Evolutionary conservation across 768 basidiomycete species (phyloP).

Genomic region (Cyclocybe cylindracea): DNA sequence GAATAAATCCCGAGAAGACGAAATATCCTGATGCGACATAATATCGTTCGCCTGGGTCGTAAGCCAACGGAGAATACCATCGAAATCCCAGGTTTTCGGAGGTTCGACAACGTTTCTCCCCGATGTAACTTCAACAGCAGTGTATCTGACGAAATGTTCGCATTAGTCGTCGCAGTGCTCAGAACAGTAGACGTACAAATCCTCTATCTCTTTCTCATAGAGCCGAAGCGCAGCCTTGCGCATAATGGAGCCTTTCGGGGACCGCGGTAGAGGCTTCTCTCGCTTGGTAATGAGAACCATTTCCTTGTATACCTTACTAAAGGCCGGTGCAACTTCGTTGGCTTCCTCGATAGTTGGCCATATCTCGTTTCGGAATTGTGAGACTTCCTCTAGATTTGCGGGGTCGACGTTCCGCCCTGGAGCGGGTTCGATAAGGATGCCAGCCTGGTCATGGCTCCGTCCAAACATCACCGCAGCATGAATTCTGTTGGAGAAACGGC

Average conservation of each 20-base stretch:
- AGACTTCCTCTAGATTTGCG: conserved; percentile 23
- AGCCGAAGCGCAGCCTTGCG: conserved; percentile 37
- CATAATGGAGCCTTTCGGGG: conserved; percentile 46
- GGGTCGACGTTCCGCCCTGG: conserved; percentile 29
- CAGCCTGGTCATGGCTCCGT: conserved; percentile 29
- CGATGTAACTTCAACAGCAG: conserved; percentile 7
- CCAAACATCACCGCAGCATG: conserved; percentile 38
- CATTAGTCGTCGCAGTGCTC: background rate
- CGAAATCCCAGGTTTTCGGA: conserved; percentile 7
- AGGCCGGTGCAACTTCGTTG: conserved; percentile 38
- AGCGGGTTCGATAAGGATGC: conserved; percentile 31
- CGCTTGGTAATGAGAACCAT: conserved; percentile 47
- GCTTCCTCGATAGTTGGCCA: conserved; percentile 43
- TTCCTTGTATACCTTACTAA: conserved; percentile 50
- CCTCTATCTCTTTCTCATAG: conserved; percentile 44
- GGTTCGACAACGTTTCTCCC: conserved; percentile 4
- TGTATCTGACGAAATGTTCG: background rate
- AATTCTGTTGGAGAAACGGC: too few species aligned
- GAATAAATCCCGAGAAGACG: conserved; percentile 20
- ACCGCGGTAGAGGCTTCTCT: conserved; percentile 42
- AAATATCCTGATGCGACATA: conserved; percentile 21
- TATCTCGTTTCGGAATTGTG: conserved; percentile 31
- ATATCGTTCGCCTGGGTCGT: conserved; percentile 23
- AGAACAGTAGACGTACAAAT: background rate
- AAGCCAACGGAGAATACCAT: conserved; percentile 17